Base-by-base conservation (phyloP, 2,329 filamentous ascomycete species). In the Nemania diffusa region DNA sequence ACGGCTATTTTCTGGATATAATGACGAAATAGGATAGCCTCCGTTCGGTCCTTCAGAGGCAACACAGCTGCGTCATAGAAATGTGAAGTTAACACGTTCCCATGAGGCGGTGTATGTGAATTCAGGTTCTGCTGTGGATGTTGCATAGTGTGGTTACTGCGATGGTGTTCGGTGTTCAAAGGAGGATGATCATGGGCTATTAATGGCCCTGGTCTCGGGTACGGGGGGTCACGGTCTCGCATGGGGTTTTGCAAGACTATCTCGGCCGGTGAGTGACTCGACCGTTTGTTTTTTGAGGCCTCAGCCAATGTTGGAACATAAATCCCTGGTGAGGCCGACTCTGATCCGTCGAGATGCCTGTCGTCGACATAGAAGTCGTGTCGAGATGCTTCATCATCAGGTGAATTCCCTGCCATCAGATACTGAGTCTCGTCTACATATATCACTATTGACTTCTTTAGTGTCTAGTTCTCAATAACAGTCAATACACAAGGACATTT, bases 1-100 rank as follows among this genome's bases (percentile, higher is more conserved):
- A 77, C 73, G 8, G 78, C 78, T 32, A 80, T 64, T 55, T 75
- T 76, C 46, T 79, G 74, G 42, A 79, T 77, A 62, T 79, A 79
- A 62, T 79, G 78, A 34, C 77, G 77, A 64, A 79, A 79, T 9
- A 80, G 64, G 2, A 72, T 59, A 13, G 78, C 78, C 59, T 79
- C 78, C 3, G 76, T 74, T 27, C 75, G 71, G 37, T 70, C 72
- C 59, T 74, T 75, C 20, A 79, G 73, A 8, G 77, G 77, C n/a
- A 78, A 72, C 48, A 61, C 70, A 26, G 71, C 71, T 26, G 55
- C 62, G 58, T 69, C 70, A 40, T 68, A 70, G 24, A 73, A 71
- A 13, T 65, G 69, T 5, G 70, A 71, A 26, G 62, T 60, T 29
- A 68, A 34, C 9, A 69, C 24, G 24, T 64, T 70, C 17, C 64